These are phyloP conservation scores for Ophiostoma novo-ulmi DNA, from an alignment of 2,329 filamentous ascomycete genomes.

Conservation along the genomic window DNA sequence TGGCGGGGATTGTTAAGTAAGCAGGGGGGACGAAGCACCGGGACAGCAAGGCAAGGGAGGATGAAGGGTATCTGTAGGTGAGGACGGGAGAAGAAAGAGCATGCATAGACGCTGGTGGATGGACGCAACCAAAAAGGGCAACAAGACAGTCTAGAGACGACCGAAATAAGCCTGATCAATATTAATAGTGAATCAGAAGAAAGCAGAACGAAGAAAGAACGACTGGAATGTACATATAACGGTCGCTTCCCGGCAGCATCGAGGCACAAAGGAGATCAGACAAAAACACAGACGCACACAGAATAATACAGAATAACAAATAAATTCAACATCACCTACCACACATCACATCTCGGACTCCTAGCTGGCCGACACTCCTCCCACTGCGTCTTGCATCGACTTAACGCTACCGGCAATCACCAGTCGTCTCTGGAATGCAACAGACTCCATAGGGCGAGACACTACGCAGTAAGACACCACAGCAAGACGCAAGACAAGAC, in stretches of 20 bases:
- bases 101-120: neutral
- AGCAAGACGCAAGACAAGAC: constrained; percentile 2
- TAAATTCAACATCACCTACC: neutral
- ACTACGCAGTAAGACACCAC: neutral
- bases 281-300: neutral
- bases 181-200: neutral
- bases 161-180: neutral
- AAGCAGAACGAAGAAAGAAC: constrained; percentile 2
- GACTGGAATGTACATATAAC: constrained; percentile 22
- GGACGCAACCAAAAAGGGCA: neutral
- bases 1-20: neutral
- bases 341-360: neutral
- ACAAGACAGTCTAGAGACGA: neutral
- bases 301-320: neutral
- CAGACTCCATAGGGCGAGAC: constrained; percentile 11
- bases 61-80: neutral
- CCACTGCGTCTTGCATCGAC: neutral
- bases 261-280: neutral
- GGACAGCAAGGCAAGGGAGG: constrained; percentile 11
- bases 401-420: neutral
- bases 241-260: constrained; percentile 13
- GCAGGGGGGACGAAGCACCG: neutral
- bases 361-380: neutral
- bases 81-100: neutral
- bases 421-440: neutral